Conservation (phyloP, 495 filamentous ascomycete genomes). For the Penicillium desertorum region DNA sequence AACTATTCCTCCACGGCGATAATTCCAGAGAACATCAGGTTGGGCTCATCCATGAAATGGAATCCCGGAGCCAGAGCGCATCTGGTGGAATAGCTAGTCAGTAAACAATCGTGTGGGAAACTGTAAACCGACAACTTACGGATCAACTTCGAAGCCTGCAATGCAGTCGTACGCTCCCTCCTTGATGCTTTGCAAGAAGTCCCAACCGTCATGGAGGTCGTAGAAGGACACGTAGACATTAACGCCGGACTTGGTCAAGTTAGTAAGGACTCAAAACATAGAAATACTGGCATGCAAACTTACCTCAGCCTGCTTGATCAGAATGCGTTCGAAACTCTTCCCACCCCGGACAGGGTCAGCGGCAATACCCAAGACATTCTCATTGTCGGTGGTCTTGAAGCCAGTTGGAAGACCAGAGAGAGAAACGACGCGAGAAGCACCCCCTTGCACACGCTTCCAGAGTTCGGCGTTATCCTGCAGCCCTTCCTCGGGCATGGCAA, state of each 20-base stretch:
- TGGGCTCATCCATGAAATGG: conserved; percentile 12
- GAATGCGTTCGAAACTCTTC: conserved; percentile 1
- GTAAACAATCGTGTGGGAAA: neutral
- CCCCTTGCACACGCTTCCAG: neutral
- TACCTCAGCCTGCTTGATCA: conserved; percentile 6
- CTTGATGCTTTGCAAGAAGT: conserved; percentile 16
- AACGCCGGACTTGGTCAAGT: neutral
- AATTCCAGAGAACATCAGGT: neutral
- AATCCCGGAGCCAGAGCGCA: neutral
- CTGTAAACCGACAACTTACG: conserved; percentile 33
- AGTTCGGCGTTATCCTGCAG: conserved; percentile 7
- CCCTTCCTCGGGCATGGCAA: conserved; percentile 3
- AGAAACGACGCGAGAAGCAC: conserved; percentile 12
- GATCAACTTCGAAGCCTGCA: conserved; percentile 45
- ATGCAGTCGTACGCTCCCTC: conserved; percentile 14
- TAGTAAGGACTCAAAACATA: neutral
- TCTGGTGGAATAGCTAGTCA: neutral
- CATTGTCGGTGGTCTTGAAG: neutral
- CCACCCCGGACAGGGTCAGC: neutral
- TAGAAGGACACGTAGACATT: conserved; percentile 43
- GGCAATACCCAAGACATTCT: neutral
- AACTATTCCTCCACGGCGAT: neutral
- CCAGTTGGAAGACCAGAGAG: neutral
- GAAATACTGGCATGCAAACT: neutral
- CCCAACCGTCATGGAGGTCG: conserved; percentile 43